Conservation (phyloP, 73 alveolate species). For the Paramecium sexaurelia region DNA sequence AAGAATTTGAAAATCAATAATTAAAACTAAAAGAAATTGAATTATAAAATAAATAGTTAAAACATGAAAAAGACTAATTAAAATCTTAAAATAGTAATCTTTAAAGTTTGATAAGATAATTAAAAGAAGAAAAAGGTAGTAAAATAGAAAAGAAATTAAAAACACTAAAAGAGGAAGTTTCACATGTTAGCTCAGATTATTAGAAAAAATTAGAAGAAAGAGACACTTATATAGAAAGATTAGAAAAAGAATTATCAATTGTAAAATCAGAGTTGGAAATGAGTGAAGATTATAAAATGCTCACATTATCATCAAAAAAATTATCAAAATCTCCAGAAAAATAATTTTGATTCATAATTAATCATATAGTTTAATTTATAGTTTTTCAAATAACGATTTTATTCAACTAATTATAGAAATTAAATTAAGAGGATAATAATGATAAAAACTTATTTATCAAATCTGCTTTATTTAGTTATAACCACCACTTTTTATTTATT, state of each 20-base stretch:
- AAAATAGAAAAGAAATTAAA: conserved; percentile 19
- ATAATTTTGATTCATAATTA: neutral
- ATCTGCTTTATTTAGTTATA: neutral
- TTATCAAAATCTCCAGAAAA: neutral
- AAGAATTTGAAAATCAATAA: conserved; percentile 21
- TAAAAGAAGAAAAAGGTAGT: conserved; percentile 46
- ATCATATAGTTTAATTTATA: too few relatives aligned
- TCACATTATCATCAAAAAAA: conserved; percentile 9
- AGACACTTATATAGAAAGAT: neutral
- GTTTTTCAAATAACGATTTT: too few relatives aligned
- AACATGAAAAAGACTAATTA: conserved; percentile 39
- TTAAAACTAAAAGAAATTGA: conserved; percentile 11
- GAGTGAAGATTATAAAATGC: conserved; percentile 44
- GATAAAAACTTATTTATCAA: neutral
- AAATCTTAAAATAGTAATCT: conserved; percentile 45
- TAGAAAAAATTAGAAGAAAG: conserved; percentile 38
- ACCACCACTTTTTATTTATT: neutral
- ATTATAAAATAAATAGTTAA: conserved; percentile 26
- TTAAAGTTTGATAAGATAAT: neutral
- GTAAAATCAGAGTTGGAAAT: conserved; percentile 23
- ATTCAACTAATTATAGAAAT: neutral
- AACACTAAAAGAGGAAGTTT: neutral
- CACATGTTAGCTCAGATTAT: neutral
- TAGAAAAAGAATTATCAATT: conserved; percentile 4
- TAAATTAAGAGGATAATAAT: neutral